These are phyloP conservation scores for Neoascochyta sp. DNA, from an alignment of 2,329 filamentous ascomycete species.

Conservation along the genomic window DNA sequence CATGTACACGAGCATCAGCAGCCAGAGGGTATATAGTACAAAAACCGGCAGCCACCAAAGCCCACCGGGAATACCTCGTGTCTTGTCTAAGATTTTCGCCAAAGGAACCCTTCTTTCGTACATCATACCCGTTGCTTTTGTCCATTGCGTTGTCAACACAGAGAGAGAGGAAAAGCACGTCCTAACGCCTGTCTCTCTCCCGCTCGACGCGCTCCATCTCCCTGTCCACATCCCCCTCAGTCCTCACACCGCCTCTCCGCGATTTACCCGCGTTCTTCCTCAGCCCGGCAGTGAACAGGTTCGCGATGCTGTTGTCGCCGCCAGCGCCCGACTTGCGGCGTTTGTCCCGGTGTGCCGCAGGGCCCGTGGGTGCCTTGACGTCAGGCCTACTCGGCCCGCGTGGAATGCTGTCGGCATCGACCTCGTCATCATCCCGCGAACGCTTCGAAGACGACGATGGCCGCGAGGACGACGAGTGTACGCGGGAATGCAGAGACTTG, in stretches of 20 bases:
- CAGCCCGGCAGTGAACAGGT: conserved; percentile 26
- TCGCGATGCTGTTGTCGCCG: conserved; percentile 27
- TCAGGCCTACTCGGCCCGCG: conserved; percentile 9
- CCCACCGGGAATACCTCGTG: no score
- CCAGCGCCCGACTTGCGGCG: conserved; percentile 23
- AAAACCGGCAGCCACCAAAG: no score
- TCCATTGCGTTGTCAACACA: no score
- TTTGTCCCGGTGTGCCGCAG: conserved; percentile 31
- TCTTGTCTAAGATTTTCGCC: no score
- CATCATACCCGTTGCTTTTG: no score
- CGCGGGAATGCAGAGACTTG: conserved; percentile 19
- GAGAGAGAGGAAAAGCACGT: no score
- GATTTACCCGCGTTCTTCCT: conserved; percentile 28
- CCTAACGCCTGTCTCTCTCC: conserved; percentile 25
- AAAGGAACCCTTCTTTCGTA: no score
- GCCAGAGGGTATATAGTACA: no score
- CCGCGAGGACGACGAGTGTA: conserved; percentile 15
- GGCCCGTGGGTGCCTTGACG: conserved; percentile 25
- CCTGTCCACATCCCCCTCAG: conserved; percentile 30
- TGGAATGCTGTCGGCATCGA: conserved; percentile 5
- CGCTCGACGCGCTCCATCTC: conserved; percentile 33
- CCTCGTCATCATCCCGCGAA: conserved; percentile 26
- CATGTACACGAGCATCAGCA: no score
- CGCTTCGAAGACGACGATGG: conserved; percentile 25
- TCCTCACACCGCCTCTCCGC: conserved; percentile 32